Percentiles rank a stretch among this genome's conserved stretches.
Conservation (phyloP, 1,139 yeast species). For the Blastobotrys raffinosifermentans region DNA sequence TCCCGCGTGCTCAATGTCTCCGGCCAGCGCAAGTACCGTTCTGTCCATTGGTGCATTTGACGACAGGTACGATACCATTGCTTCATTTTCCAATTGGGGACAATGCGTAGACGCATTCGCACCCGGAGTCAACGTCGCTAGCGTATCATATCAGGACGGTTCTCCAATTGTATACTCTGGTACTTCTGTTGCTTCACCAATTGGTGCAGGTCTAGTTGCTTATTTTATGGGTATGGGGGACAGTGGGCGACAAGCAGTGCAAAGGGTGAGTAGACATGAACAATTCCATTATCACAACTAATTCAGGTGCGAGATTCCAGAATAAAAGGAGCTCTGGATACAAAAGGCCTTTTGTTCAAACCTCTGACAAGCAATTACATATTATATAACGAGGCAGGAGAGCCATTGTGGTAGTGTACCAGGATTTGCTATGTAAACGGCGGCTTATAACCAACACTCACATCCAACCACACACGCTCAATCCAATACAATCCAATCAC, state of each 20-base stretch:
- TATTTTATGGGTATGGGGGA: conserved; percentile 58
- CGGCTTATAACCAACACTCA: too few species aligned
- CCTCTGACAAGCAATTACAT: conserved; percentile 38
- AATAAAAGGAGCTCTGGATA: conserved; percentile 27
- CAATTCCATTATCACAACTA: not conserved
- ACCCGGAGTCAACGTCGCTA: conserved; percentile 65
- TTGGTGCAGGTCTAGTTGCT: conserved; percentile 69
- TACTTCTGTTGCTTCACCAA: conserved; percentile 85
- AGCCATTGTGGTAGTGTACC: conserved; percentile 32
- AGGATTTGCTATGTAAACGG: too few species aligned
- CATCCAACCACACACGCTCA: too few species aligned
- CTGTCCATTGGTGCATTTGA: conserved; percentile 86
- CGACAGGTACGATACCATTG: conserved; percentile 59
- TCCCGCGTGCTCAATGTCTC: conserved; percentile 75
- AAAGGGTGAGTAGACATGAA: conserved; percentile 20
- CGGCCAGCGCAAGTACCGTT: conserved; percentile 67
- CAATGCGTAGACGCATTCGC: conserved; percentile 80
- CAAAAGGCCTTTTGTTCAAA: conserved; percentile 26
- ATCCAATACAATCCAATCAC: too few species aligned
- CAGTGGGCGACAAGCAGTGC: conserved; percentile 38
- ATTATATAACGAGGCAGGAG: conserved; percentile 38
- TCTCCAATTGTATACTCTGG: conserved; percentile 55
- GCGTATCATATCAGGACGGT: conserved; percentile 25
- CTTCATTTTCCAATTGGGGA: conserved; percentile 84
- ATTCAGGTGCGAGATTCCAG: conserved; percentile 18